Evolutionary conservation across 208 protist genomes (phyloP), one percentile per base, ranked within the genome.

Genomic region (Trypanosoma conorhini): DNA sequence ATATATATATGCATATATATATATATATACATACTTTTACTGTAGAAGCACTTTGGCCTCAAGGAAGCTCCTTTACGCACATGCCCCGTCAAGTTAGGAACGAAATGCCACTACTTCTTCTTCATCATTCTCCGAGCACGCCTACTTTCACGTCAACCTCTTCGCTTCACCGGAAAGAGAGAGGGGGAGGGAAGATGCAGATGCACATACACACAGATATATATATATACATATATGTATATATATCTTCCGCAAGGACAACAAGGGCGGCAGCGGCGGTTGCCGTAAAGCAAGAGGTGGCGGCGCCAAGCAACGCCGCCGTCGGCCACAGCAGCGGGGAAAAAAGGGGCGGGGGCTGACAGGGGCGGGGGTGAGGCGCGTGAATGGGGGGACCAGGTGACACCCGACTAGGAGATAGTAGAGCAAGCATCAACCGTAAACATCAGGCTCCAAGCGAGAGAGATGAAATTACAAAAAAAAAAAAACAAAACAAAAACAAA

Each of bases 191-290:
- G 12, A 54, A 21, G 7, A 28, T 54, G 9, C 17, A 3, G n/a
- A 54, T 9, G 9, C 22, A 54, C 19, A n/a, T 24, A 28, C n/a
- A 24, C 48, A 15, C 21, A 52, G 4, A 24, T 24, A 52, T 19
- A 52, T 24, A 22, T 22, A 52, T 52, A 52, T 22, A 52, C n/a
- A 52, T 52, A 52, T 52, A 52, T 22, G n/a, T 52, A 52, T 52
- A 52, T 52, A 22, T 22, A 15, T 48, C 15, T 51, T 51, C 46
- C 3, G 15, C 5, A 22, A 10, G 9, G 1, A 51, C 13, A 51
- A 51, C 2, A 51, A 15, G 2, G 46, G 46, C 46, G 3, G 3
- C 13, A n/a, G 21, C 15, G 15, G 13, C 17, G 17, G 33, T 38
- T 2, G 33, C 7, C 33, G 33, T 7, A 38, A 38, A 38, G 33